Conservation (phyloP, 495 filamentous ascomycete species). For the Trichoderma reesei region DNA sequence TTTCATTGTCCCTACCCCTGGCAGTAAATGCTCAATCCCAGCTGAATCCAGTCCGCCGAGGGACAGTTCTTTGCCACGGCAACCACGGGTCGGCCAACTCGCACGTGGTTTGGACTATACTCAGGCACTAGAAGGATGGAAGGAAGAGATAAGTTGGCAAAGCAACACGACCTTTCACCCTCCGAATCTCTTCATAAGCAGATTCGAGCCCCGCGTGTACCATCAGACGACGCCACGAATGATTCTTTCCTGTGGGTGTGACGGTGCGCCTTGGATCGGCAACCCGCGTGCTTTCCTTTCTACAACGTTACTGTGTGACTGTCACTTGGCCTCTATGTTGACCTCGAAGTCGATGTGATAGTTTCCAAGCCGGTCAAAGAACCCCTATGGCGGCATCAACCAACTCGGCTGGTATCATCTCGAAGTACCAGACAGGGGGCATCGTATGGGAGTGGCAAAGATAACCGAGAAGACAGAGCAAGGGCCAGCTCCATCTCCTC, state of each 20-base stretch:
- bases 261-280: not conserved
- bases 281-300: not conserved
- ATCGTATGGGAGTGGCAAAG: no score
- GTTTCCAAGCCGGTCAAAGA: not conserved
- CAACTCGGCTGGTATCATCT: no score
- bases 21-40: no score
- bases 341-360: not conserved
- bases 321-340: not conserved
- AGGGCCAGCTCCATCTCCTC: not conserved
- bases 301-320: not conserved
- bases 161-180: not conserved
- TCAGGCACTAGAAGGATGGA: no score
- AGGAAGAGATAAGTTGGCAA: no score
- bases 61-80: not conserved
- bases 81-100: not conserved
- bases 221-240: not conserved
- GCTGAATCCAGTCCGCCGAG: not conserved
- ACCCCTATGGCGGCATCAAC: no score
- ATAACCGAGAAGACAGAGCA: not conserved
- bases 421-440: no score
- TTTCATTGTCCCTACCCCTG: no score
- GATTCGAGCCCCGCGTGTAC: not conserved
- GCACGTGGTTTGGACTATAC: not conserved
- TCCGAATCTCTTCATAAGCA: not conserved
- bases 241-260: not conserved